These are phyloP conservation scores for Silene conica DNA, from an alignment of 148 eudicot species.

Conservation along the genomic window DNA sequence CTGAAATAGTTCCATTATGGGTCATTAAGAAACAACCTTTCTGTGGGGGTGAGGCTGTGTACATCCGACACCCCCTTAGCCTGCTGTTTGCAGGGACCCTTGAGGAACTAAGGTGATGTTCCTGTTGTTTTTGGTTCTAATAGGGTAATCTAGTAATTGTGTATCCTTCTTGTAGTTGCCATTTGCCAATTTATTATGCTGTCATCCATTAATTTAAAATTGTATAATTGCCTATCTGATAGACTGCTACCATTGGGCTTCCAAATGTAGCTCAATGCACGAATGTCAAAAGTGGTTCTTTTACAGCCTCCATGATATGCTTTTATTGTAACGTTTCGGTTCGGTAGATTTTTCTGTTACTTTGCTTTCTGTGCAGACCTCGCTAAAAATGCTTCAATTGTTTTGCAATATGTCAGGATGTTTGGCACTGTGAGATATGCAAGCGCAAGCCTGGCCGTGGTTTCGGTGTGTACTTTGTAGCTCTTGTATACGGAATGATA, in stretches of 20 bases:
- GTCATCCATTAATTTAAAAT: too few species aligned
- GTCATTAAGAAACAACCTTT: not conserved
- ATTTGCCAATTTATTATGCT: too few species aligned
- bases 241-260: not conserved
- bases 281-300: not conserved
- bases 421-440: conserved; percentile 98
- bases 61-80: not conserved
- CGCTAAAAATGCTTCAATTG: conserved; percentile 1
- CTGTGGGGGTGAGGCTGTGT: not conserved
- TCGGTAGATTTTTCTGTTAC: not conserved
- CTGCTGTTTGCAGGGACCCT: too few species aligned
- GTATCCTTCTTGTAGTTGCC: too few species aligned
- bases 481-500: not conserved
- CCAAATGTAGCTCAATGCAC: not conserved
- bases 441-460: conserved; percentile 98
- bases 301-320: not conserved
- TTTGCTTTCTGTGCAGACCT: conserved; percentile 3
- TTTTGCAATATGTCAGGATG: conserved; percentile 52
- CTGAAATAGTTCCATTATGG: not conserved
- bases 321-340: not conserved
- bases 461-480: conserved; percentile 58
- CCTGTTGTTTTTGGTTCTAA: too few species aligned
- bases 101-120: too few species aligned
- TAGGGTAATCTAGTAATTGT: too few species aligned
- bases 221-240: too few species aligned